phyloP scores from a whole-genome alignment of 169 alveolate species.

The Eimeria acervulina region DNA sequence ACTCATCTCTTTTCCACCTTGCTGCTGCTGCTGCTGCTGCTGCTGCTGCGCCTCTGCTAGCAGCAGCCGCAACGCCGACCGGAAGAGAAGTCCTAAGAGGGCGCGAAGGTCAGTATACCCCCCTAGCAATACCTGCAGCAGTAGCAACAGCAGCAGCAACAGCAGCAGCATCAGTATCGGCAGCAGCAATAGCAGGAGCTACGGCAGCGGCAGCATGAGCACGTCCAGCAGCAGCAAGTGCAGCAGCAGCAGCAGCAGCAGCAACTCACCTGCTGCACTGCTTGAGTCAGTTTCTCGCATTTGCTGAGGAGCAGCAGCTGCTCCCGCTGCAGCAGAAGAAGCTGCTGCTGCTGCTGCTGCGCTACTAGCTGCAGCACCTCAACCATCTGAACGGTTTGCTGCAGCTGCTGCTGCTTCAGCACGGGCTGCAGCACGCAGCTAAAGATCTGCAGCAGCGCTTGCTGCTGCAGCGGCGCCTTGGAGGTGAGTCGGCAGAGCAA shows the following conservation, averaged over 20 bases:
- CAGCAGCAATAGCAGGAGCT: neutral
- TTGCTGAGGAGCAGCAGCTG: slow-evolving; percentile 62
- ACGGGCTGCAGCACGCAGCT: slow-evolving; percentile 48
- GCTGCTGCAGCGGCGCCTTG: slow-evolving; percentile 67
- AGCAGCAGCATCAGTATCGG: neutral
- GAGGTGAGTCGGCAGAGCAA: slow-evolving; percentile 9
- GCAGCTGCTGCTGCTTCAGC: slow-evolving; percentile 56
- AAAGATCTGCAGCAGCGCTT: slow-evolving; percentile 52
- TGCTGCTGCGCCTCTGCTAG: slow-evolving; percentile 46
- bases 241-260: neutral
- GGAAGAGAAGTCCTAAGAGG: slow-evolving; percentile 40
- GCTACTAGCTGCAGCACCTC: slow-evolving; percentile 64
- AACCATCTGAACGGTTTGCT: slow-evolving; percentile 27
- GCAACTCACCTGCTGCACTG: neutral
- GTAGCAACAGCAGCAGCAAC: slow-evolving; percentile 47
- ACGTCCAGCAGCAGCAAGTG: neutral
- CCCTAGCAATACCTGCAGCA: slow-evolving; percentile 44
- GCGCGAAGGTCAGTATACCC: slow-evolving; percentile 40
- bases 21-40: slow-evolving; percentile 67
- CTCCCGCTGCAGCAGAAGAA: slow-evolving; percentile 52
- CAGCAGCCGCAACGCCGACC: slow-evolving; percentile 71
- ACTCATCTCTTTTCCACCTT: neutral
- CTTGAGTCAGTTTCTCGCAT: neutral
- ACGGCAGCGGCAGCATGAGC: neutral
- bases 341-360: slow-evolving; percentile 70